Base-by-base conservation (phyloP, 768 basidiomycete species). In the Cystobasidium onofrii region DNA sequence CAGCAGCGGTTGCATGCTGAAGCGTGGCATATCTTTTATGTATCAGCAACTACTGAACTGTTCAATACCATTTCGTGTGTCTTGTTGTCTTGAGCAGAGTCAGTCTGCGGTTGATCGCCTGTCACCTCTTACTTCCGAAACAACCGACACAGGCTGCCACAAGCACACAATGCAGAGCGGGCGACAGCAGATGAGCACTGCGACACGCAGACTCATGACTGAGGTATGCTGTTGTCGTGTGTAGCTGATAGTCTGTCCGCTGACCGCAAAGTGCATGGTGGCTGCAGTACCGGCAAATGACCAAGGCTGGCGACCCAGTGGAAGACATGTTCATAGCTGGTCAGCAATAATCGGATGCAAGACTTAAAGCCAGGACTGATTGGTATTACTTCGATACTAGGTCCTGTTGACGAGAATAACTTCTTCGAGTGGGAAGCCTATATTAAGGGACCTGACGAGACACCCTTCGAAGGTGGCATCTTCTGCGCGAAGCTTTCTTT, bases 361-460 rank as follows among this genome's bases (percentile, higher is more conserved):
- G 34, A 20, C 36, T 55, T 46, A 27, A 29, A 27, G 18, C 33
- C 23, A 18, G 27, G n/a, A n/a, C 27, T 25, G 12, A 6, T 18
- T 52, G 29, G 2, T 7, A 10, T 34, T 39, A 0, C 34, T 18
- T 6, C 25, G 4, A 29, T n/a, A 1, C 6, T 64, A 78, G 78
- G 78, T 0, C 79, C 78, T 0, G 62, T 77, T 31, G 60, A 27
- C n/a, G 79, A 80, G 6, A 93, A 96, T 81, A 98, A 99, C 81
- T 96, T 99, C 82, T 97, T 98, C 93, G 86, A 95, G 17, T 99
- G 96, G 96, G 97, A 97, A 78, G 95, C 94, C 3, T 92, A 98
- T 66, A 98, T 99, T 79, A 88, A 82, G 50, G 4, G 41, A 33
- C 10, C 74, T 61, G 78, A 78, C 57, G 78, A 79, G 39, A 80